Conservation (phyloP, 2,329 filamentous ascomycete species). For the Arthrinium puccinioides region DNA sequence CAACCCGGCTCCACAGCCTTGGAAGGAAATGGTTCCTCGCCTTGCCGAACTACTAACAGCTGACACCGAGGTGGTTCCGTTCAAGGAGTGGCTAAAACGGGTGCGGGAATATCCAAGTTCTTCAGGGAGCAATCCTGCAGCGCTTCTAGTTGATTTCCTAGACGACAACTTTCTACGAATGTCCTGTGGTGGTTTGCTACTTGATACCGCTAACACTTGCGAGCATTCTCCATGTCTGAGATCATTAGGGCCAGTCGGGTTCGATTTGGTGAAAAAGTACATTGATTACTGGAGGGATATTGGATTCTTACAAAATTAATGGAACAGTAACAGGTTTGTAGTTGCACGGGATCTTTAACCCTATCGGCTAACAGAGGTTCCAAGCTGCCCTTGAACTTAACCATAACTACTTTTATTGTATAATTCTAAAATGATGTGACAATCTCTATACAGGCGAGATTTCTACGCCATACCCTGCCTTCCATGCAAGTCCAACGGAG, state of each 20-base stretch:
- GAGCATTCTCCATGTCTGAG: slow-evolving; percentile 13
- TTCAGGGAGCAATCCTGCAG: slow-evolving; percentile 17
- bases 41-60: slow-evolving; percentile 13
- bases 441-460: too few relatives aligned
- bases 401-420: too few relatives aligned
- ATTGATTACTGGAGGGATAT: slow-evolving; percentile 13
- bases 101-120: slow-evolving; percentile 12
- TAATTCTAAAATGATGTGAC: too few relatives aligned
- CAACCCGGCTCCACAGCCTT: slow-evolving; percentile 18
- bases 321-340: too few relatives aligned
- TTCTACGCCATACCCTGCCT: too few relatives aligned
- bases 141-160: slow-evolving; percentile 17
- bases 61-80: slow-evolving; percentile 11
- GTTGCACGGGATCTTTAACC: too few relatives aligned
- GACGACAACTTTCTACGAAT: slow-evolving; percentile 18
- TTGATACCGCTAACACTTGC: slow-evolving; percentile 13
- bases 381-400: too few relatives aligned
- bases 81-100: slow-evolving; percentile 16
- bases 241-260: slow-evolving; percentile 9
- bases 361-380: too few relatives aligned
- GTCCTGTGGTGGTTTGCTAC: slow-evolving; percentile 20
- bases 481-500: too few relatives aligned
- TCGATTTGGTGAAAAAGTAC: slow-evolving; percentile 10
- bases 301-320: slow-evolving; percentile 9
- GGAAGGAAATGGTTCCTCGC: slow-evolving; percentile 10